phyloP scores from a whole-genome alignment of 352 stramenopile genomes.

The Globisporangium uncinulatum region DNA sequence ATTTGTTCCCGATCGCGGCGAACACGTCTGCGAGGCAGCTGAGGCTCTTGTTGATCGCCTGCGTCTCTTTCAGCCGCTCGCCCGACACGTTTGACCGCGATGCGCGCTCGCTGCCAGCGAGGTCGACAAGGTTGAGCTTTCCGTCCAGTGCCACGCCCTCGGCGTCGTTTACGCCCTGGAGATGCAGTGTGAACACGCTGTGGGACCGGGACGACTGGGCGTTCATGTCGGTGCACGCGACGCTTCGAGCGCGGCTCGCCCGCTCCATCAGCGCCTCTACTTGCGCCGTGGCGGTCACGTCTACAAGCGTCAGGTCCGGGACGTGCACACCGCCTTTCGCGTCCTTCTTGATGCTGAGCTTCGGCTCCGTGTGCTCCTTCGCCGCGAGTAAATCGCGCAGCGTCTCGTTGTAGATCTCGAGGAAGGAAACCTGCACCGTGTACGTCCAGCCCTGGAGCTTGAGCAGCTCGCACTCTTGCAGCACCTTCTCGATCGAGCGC shows the following conservation, averaged over 20 bases:
- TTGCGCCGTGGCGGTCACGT: conserved; percentile 48
- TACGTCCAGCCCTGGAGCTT: conserved; percentile 92
- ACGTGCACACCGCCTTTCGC: conserved; percentile 57
- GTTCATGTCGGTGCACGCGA: conserved; percentile 95
- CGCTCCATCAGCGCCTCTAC: conserved; percentile 78
- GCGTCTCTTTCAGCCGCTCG: conserved; percentile 94
- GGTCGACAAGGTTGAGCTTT: conserved; percentile 73
- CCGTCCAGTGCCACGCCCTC: conserved; percentile 61
- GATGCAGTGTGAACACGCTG: conserved; percentile 74
- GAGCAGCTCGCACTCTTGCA: conserved; percentile 49
- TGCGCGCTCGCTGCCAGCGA: conserved; percentile 76
- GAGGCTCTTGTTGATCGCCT: conserved; percentile 99
- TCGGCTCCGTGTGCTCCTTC: conserved; percentile 42
- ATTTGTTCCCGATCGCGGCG: conserved; percentile 93
- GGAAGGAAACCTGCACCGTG: conserved; percentile 93
- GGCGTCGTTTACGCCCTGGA: conserved; percentile 81
- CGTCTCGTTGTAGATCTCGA: conserved; percentile 99
- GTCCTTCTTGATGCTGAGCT: conserved; percentile 72
- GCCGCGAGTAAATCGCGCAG: conserved; percentile 94
- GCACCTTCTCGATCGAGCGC: conserved; percentile 95
- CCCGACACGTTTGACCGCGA: conserved; percentile 85
- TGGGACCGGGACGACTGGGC: conserved; percentile 73
- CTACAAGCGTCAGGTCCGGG: conserved; percentile 47
- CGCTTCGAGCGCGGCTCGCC: conserved; percentile 56
- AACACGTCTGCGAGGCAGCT: conserved; percentile 99